Evolutionary conservation across 768 basidiomycete genomes (phyloP), one percentile per base, ranked within the genome.

Genomic region (Tricholoma sp.): DNA sequence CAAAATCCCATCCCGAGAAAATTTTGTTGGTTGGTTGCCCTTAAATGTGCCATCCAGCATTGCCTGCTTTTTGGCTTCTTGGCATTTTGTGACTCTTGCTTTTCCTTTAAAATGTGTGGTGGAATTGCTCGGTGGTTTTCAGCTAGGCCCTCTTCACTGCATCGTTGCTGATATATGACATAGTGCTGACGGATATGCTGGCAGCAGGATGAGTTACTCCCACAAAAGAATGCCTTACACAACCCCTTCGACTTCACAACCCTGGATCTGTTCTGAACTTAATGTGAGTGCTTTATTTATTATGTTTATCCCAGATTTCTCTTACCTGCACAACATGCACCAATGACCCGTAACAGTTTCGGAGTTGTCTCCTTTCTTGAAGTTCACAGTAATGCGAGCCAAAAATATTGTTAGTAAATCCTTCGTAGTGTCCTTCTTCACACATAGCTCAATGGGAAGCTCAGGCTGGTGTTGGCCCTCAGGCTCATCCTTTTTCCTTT

Each of bases 1-100:
- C 46, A 64, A 49, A 54, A 55, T n/a, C n/a, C 52, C 11, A 21
- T 50, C 43, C 47, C 14, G 35, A 9, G 35, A 35, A 35, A 35
- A 51, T 11, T 50, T 50, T 32, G 55, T 61, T 22, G 56, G 50
- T 50, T 8, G 16, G n/a, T 24, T 27, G n/a, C 22, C 31, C n/a
- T 32, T 27, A 12, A 24, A 50, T 32, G 6, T 12, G 14, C 18
- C 7, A 16, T 32, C 47, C 27, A 27, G 47, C 31, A 27, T 50
- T 14, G 8, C 2, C 21, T 45, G 43, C 11, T 45, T 34, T 8
- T 12, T 50, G 24, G 12, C 47, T 50, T 50, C 18, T 24, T 24
- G 2, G 22, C 31, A 8, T 50, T n/a, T n/a, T n/a, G n/a, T n/a
- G n/a, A n/a, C 47, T 50, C n/a, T 7, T n/a, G n/a, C n/a, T 12